Base-by-base conservation (phyloP, 768 basidiomycete species). In the Leucosporidium scottii region DNA sequence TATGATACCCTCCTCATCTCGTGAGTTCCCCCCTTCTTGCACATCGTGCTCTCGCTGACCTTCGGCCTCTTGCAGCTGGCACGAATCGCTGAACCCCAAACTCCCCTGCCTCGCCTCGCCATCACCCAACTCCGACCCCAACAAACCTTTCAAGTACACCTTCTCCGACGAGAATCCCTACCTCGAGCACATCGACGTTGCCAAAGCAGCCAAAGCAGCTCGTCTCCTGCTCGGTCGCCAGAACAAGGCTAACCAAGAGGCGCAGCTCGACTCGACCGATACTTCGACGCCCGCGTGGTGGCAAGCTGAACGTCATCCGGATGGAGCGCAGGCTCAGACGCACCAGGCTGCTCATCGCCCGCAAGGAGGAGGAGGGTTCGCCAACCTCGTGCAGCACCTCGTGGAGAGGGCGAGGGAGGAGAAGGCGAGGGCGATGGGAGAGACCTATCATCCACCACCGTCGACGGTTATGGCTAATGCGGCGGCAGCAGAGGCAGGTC, bases 1-100 rank as follows among this genome's bases (percentile, higher is more conserved):
- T 87, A 87, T 77, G 87, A 88, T 76, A 84, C 83, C 77, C 84
- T 85, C 20, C 82, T 88, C 59, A 80, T 86, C 62, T 83, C 83
- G 55, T 87, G n/a, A 21, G n/a, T 85, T 85, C 17, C 12, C 48
- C 20, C 6, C 34, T 59, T 20, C 7, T 8, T 47, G 20, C n/a
- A 39, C 56, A 28, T 31, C 10, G 20, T n/a, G n/a, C n/a, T n/a
- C 31, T 21, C 27, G 21, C 23, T 57, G 25, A 50, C 47, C 20
- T 25, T 30, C 21, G 28, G 18, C 53, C n/a, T 13, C 18, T 34
- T 5, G 21, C 56, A 60, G 58, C 25, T 76, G 67, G 67, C 51
- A 72, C 62, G 68, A 74, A 65, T 25, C 20, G 1, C 59, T 74
- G 51, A 18, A 48, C 7, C 69, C 72, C 7, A 20, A 69, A 12